Conservation (phyloP, 2,329 filamentous ascomycete species). For the Cylindrodendrum hubeiense region DNA sequence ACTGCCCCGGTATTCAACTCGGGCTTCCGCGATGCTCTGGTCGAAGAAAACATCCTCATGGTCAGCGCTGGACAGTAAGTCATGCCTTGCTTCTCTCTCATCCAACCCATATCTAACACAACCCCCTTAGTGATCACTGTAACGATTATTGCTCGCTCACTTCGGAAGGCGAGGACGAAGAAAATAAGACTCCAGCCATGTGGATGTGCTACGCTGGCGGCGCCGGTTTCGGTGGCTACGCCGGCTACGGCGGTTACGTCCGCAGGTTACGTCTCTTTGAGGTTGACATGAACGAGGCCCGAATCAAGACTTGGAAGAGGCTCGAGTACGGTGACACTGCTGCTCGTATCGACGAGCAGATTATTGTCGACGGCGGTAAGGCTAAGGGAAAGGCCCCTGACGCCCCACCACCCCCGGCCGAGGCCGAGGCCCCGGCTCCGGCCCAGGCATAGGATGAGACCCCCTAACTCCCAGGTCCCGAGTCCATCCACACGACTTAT, state of each 20-base stretch:
- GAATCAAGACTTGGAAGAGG: conserved; percentile 93
- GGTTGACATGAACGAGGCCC: conserved; percentile 89
- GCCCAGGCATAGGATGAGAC: conserved; percentile 5
- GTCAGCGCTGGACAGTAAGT: conserved; percentile 92
- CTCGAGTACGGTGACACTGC: conserved; percentile 75
- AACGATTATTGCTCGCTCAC: conserved; percentile 95
- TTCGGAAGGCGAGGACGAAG: conserved; percentile 48
- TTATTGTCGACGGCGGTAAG: conserved; percentile 74
- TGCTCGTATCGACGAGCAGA: conserved; percentile 71
- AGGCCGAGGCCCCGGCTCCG: neutral
- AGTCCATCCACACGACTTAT: neutral
- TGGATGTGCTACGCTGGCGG: conserved; percentile 99
- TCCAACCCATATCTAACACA: conserved; percentile 35
- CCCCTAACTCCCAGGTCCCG: neutral
- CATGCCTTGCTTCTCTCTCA: neutral
- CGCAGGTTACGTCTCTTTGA: conserved; percentile 91
- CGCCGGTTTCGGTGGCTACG: conserved; percentile 93
- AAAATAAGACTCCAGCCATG: conserved; percentile 72
- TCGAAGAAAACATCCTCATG: conserved; percentile 86
- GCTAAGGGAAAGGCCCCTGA: conserved; percentile 37
- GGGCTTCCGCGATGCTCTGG: conserved; percentile 90
- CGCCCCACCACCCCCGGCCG: neutral
- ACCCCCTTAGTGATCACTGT: conserved; percentile 78
- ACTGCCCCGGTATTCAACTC: conserved; percentile 93
- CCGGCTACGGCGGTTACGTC: conserved; percentile 87